phyloP scores from a whole-genome alignment of 2,329 filamentous ascomycete genomes.

The Alternaria conjuncta region DNA sequence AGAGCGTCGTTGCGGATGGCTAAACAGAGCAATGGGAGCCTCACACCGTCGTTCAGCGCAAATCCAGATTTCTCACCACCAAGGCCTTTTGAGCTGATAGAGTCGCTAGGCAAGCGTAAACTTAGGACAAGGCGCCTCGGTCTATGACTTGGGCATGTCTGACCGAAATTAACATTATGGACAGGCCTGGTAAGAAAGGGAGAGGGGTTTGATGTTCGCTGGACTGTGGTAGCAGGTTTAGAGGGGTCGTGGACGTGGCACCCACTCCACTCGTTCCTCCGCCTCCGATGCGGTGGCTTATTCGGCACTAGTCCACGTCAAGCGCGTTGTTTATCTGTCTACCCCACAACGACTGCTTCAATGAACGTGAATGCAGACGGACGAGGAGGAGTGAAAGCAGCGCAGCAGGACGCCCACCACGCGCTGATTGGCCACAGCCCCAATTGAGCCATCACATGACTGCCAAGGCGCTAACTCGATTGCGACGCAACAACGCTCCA shows the following conservation, averaged over 20 bases:
- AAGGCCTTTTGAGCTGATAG: background rate
- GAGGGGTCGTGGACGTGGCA: slow-evolving; percentile 30
- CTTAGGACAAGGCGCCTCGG: background rate
- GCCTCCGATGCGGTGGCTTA: slow-evolving; percentile 32
- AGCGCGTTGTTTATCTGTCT: slow-evolving; percentile 21
- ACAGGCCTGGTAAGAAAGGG: background rate
- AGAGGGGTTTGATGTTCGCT: slow-evolving; percentile 19
- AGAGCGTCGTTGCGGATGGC: background rate
- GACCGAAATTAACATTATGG: background rate
- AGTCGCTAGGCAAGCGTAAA: background rate
- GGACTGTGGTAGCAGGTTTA: slow-evolving; percentile 18
- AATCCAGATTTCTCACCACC: slow-evolving; percentile 14
- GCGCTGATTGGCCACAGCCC: slow-evolving; percentile 11
- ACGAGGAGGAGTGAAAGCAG: background rate
- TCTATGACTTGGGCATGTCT: background rate
- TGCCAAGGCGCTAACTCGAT: slow-evolving; percentile 21
- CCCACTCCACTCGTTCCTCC: slow-evolving; percentile 28
- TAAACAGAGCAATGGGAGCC: background rate
- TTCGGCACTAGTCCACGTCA: slow-evolving; percentile 29
- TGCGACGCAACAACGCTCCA: slow-evolving; percentile 17
- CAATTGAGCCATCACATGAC: slow-evolving; percentile 22
- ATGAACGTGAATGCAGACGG: slow-evolving; percentile 6
- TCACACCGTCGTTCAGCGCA: background rate
- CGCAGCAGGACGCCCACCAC: background rate
- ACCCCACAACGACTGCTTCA: slow-evolving; percentile 9